These are phyloP conservation scores for Novymonas esmeraldas DNA, from an alignment of 208 protist species.

Conservation along the genomic window DNA sequence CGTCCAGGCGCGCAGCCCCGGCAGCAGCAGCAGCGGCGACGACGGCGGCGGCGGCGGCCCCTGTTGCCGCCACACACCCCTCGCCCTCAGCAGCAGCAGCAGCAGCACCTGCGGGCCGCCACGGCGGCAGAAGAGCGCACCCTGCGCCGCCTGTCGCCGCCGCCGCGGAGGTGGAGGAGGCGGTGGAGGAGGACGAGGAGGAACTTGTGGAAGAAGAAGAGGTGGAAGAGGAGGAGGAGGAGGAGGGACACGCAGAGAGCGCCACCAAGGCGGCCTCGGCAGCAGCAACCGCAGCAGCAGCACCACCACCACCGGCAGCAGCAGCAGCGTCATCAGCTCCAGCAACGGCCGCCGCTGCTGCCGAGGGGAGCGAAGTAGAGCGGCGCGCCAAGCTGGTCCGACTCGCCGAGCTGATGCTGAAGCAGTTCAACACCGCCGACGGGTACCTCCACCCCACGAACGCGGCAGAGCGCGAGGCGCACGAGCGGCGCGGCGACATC, in stretches of 20 bases:
- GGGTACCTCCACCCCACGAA: slow-evolving; percentile 69
- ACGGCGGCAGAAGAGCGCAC: not conserved
- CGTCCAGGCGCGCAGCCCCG: not conserved
- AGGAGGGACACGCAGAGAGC: too few relatives aligned
- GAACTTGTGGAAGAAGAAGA: slow-evolving; percentile 37
- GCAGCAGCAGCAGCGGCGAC: slow-evolving; percentile 3
- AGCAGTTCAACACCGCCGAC: slow-evolving; percentile 85
- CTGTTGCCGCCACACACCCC: too few relatives aligned
- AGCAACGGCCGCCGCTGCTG: slow-evolving; percentile 11
- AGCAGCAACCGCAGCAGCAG: not conserved
- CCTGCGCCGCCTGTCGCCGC: not conserved
- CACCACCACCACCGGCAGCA: slow-evolving; percentile 1
- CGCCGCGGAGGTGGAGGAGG: slow-evolving; percentile 24
- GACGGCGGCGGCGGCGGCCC: slow-evolving; percentile 10
- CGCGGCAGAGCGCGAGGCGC: slow-evolving; percentile 44
- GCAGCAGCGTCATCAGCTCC: slow-evolving; percentile 5
- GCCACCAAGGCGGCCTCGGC: not conserved
- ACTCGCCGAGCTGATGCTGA: slow-evolving; percentile 78
- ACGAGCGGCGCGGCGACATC: slow-evolving; percentile 71
- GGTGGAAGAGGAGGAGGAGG: slow-evolving; percentile 31
- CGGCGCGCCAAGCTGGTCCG: slow-evolving; percentile 43
- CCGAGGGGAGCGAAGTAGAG: slow-evolving; percentile 1
- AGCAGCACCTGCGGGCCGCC: slow-evolving; percentile 2
- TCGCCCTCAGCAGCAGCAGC: slow-evolving; percentile 2
- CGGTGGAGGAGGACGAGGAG: slow-evolving; percentile 38